These are phyloP conservation scores for Leccinum variicolor DNA, from an alignment of 768 basidiomycete species.

Conservation along the genomic window DNA sequence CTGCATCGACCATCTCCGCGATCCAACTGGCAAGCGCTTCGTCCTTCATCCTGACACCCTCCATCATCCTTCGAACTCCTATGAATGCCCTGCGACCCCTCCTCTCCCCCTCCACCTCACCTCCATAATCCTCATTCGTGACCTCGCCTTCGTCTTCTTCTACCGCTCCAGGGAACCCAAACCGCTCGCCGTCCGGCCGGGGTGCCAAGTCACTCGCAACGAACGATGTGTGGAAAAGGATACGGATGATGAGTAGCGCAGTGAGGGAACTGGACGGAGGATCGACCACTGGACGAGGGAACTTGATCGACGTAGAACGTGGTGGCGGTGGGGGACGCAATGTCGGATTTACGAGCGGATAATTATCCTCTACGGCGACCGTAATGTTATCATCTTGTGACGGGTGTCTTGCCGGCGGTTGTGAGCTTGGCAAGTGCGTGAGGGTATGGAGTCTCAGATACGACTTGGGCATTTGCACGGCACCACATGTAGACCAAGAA, in stretches of 20 bases:
- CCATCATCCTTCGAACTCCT: conserved; percentile 54
- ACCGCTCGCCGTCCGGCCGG: conserved; percentile 77
- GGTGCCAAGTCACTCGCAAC: conserved; percentile 62
- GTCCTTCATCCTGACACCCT: conserved; percentile 63
- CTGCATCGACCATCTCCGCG: conserved; percentile 57
- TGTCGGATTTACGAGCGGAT: conserved; percentile 63
- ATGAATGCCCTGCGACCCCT: conserved; percentile 72
- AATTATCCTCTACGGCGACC: conserved; percentile 52
- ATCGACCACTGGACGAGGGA: conserved; percentile 55
- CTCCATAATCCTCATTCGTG: conserved; percentile 28
- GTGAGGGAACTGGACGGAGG: conserved; percentile 75
- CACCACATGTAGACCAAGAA: conserved; percentile 69
- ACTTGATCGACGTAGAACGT: conserved; percentile 58
- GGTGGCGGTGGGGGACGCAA: conserved; percentile 67
- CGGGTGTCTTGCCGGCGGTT: conserved; percentile 55
- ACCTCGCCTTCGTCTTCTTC: conserved; percentile 76
- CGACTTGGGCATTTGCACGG: conserved; percentile 42
- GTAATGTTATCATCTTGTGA: conserved; percentile 75
- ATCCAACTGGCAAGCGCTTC: conserved; percentile 59
- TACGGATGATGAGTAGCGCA: conserved; percentile 77
- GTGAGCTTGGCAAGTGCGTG: conserved; percentile 68
- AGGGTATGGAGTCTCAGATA: conserved; percentile 65
- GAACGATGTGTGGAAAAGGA: conserved; percentile 79
- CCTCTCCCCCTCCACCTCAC: conserved; percentile 65
- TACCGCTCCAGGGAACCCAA: conserved; percentile 83